Base-by-base conservation (phyloP, 352 stramenopile species). In the Phytophthora pini region DNA sequence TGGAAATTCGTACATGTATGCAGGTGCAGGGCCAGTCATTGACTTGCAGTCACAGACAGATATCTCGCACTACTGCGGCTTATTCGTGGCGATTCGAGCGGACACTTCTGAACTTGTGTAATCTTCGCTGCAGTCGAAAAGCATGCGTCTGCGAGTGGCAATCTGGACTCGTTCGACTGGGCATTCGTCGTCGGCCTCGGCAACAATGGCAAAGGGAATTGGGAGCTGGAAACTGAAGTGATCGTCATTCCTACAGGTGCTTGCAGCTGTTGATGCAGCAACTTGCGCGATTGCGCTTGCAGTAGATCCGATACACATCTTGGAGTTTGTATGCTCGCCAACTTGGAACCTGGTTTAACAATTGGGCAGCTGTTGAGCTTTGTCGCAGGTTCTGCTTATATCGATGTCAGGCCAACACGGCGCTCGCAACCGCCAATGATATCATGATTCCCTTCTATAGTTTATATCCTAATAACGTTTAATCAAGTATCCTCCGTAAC, bases 271-370 rank as follows among this genome's bases (percentile, higher is more conserved):
- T 43, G 52, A 46, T 41, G 41, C 59, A 48, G 45, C 26, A 29
- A 10, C 13, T 29, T 17, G 31, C 44, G 7, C 29, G 31, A 36
- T 36, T 36, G 31, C 31, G 31, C 9, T 13, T 13, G 31, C 10
- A 0, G 31, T 36, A 0, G 24, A 47, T 43, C 44, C 29, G 36
- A 20, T 9, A 20, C 15, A 27, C 44, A 52, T 53, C 61, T 58
- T 64, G 53, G 31, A 26, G 26, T 69, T 69, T 69, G 61, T 69
- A 69, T 69, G 61, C 52, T 61, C 51, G 41, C 10, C 1, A 2
- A 26, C 12, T 17, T 43, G 41, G 15, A n/a, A 20, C 22, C 22
- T 64, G 46, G 61, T 65, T 65, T 69, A 69, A 69, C 61, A 69
- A 36, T 38, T 27, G 24, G 13, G 12, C 6, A 1, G 34, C 20